Base-by-base conservation (phyloP, 2,329 filamentous ascomycete genomes). In the Xylaria sp. region DNA sequence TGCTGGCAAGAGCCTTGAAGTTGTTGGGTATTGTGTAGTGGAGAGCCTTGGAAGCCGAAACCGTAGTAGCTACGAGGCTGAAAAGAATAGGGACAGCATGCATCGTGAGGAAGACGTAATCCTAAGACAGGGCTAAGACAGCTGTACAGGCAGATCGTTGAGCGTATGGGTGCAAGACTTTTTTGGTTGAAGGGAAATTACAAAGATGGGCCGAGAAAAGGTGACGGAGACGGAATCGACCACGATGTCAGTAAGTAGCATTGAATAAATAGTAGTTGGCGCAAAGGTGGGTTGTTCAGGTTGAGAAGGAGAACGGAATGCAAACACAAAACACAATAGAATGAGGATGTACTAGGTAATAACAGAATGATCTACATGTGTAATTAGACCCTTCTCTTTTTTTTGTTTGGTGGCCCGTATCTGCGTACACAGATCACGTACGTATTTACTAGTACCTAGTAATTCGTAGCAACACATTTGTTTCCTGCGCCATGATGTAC, bases 1-100 rank as follows among this genome's bases (percentile, higher is more conserved):
- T 69, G 44, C 54, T 71, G 20, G 70, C 65, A 26, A 58, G 66
- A 11, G 68, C 71, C 38, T 72, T 68, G 20, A 77, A 67, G 58
- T 38, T 69, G 11, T 57, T 61, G 26, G 76, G 76, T 23, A 77
- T 49, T 9, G 69, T 59, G 65, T 78, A 78, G 58, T 73, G 73
- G 54, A 76, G 58, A 23, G 74, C 40, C 56, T 71, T 72, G n/a
- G 74, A 74, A 26, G 73, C 66, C 49, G 67, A 73, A 11, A 69
- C 66, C 49, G 46, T 69, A 36, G 70, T 69, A 36, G 70, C 73
- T 70, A 74, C 48, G 26, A 78, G 68, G 68, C 75, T 63, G 60
- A 74, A 58, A 17, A 77, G 36, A 54, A 71, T 17, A 13, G 58
- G 46, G 23, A 64, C 31, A 31, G 59, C 63, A 58, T 58, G 65